phyloP scores from a whole-genome alignment of 345 rosid genomes.

The Excoecaria agallocha region DNA sequence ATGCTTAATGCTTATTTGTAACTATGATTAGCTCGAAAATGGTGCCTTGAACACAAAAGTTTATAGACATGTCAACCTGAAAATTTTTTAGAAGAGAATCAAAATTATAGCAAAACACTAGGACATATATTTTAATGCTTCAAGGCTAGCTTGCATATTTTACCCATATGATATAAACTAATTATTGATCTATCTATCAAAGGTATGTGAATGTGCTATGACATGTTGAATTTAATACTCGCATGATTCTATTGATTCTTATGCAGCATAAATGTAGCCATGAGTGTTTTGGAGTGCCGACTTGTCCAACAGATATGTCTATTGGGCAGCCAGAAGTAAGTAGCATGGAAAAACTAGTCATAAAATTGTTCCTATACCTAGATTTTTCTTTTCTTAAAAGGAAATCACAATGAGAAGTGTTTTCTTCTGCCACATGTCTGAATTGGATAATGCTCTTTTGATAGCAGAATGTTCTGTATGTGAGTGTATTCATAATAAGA shows the following conservation, averaged over 20 bases:
- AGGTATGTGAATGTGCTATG: neutral
- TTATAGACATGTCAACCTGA: neutral
- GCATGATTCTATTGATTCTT: neutral
- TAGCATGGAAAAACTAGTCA: too few relatives aligned
- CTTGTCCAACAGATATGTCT: neutral
- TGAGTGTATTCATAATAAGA: neutral
- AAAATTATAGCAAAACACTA: neutral
- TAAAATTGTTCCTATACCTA: too few relatives aligned
- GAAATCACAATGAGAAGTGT: too few relatives aligned
- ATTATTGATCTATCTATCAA: neutral
- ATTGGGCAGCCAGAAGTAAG: neutral
- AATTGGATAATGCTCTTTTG: neutral
- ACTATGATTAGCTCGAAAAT: neutral
- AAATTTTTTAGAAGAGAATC: neutral
- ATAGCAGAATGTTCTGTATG: neutral
- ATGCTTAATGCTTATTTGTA: neutral
- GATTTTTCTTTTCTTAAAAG: too few relatives aligned
- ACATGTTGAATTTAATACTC: neutral
- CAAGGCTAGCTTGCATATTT: neutral
- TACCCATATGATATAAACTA: neutral
- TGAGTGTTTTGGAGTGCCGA: neutral
- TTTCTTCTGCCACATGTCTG: neutral
- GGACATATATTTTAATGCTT: neutral
- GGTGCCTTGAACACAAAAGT: neutral
- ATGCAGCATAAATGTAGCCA: neutral